Base-by-base conservation (phyloP, 2,329 filamentous ascomycete species). In the Juglanconis sp. region DNA sequence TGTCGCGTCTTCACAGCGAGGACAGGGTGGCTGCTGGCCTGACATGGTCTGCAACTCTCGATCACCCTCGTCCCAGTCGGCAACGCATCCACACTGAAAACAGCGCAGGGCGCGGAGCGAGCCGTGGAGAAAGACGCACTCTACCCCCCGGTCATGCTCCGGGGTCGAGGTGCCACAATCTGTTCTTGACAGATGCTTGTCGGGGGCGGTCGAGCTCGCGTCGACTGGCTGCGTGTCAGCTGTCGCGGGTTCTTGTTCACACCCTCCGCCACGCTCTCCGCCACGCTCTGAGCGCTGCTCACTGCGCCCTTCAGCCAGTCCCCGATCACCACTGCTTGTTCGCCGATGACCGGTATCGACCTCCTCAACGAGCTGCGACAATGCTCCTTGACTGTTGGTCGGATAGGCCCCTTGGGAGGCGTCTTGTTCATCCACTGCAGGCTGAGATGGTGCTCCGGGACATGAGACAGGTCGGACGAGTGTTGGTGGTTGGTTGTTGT, bases 121-220 rank as follows among this genome's bases (percentile, higher is more conserved):
- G 6, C 88, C 88, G 68, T 91, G 88, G 1, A 91, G 77, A 58
- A 86, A 88, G n/a, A 91, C 88, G 57, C 86, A 87, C 66, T 86
- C 84, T 1, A 86, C 84, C 0, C 84, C 84, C 42, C 72, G 75
- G 48, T 74, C 72, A 0, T 71, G 70, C 6, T 67, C 63, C 9
- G 66, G 42, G 6, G 63, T 65, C 3, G 63, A 64, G 5, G 64
- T 31, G 9, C 38, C 34, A 40, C 62, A 47, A 3, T 56, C 48
- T 13, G 62, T 9, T 7, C 15, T 17, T 53, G 47, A 62, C 13
- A 61, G 66, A 2, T 61, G 36, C 57, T 61, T 69, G 53, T 42
- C 61, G 53, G 61, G 67, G 1, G 31, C 48, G 34, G 5, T 5
- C 8, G 36, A 57, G 31, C 42, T 61, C 8, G 52, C 47, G 6